A percentile compares a stretch with the other conserved stretches of the same genome.
These are phyloP conservation scores for Phytophthora citrophthora DNA, from an alignment of 352 stramenopile species.

Conservation along the genomic window DNA sequence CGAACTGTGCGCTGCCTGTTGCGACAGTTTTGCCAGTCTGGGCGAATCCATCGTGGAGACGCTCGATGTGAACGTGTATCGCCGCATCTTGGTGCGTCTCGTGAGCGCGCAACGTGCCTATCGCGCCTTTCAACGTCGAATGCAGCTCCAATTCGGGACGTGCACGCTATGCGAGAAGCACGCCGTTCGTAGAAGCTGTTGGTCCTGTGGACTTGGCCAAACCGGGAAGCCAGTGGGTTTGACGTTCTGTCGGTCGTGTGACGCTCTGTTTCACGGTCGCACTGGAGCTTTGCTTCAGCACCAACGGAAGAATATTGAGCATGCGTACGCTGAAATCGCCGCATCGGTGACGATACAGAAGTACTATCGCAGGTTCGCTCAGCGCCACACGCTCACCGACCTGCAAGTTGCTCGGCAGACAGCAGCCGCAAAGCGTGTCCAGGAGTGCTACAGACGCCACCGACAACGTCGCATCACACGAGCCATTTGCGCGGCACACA, in stretches of 20 bases:
- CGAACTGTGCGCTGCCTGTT: conserved; percentile 48
- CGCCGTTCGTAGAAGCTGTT: conserved; percentile 49
- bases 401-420: conserved; percentile 25
- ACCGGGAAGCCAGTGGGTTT: conserved; percentile 1
- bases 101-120: conserved; percentile 46
- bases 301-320: conserved; percentile 37
- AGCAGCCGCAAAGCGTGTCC: conserved; percentile 43
- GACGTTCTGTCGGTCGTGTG: conserved; percentile 57
- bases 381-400: conserved; percentile 42
- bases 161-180: conserved; percentile 53
- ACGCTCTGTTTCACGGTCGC: conserved; percentile 40
- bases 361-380: conserved; percentile 44
- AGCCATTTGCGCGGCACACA: conserved; percentile 33
- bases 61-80: conserved; percentile 41
- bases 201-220: conserved; percentile 36
- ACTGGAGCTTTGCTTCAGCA: conserved; percentile 15
- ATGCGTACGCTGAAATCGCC: conserved; percentile 23
- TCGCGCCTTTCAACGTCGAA: conserved; percentile 37
- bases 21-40: conserved; percentile 11
- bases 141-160: conserved; percentile 27
- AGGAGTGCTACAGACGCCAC: conserved; percentile 40
- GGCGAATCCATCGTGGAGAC: conserved; percentile 19
- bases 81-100: conserved; percentile 30
- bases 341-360: conserved; percentile 53
- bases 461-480: conserved; percentile 45